Evolutionary conservation across 768 basidiomycete genomes (phyloP), one percentile per base, ranked within the genome.

Genomic region (Hericium coralloides): DNA sequence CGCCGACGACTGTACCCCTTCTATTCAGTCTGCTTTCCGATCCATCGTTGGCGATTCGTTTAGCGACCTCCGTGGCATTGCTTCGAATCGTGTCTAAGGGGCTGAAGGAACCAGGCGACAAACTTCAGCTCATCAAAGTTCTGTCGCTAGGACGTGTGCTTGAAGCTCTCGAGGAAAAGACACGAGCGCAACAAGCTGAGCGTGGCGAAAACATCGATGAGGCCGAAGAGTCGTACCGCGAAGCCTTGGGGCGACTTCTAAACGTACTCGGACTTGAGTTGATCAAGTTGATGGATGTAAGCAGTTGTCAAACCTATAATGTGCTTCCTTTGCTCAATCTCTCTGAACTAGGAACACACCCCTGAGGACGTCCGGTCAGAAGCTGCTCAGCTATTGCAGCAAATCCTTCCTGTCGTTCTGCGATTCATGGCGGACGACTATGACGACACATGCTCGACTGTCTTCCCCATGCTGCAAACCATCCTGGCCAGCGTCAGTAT

Each of bases 31-130:
- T 97, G 41, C 80, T 98, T 39, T 85, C 86, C 15, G 88, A 94
- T 65, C 72, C 81, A 0, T 85, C 86, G 12, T 70, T 92, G 26
- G 79, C 87, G 2, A 85, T 98, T 63, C 89, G 93, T 31, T 73
- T 94, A 31, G 87, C 93, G 1, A 84, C 95, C 2, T 87, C 86
- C 18, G 79, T 78, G n/a, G 81, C 93, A 2, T 72, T 98, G 50
- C 78, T 83, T 12, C 84, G 88, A 22, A 90, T 98, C 53, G 79
- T 95, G n/a, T 74, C 82, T 23, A 98, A 98, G 70, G 97, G 97
- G 17, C 78, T 98, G 47, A 94, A 98, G 66, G 93, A 95, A 65
- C 83, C 91, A 0, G 77, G 77, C 38, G 94, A 95, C 68, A 97
- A 97, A 69, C 71, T 99, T 9, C 88, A 92, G 64, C 77, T 98